phyloP scores from a whole-genome alignment of 441 rosid species.

The Adansonia gregorii region DNA sequence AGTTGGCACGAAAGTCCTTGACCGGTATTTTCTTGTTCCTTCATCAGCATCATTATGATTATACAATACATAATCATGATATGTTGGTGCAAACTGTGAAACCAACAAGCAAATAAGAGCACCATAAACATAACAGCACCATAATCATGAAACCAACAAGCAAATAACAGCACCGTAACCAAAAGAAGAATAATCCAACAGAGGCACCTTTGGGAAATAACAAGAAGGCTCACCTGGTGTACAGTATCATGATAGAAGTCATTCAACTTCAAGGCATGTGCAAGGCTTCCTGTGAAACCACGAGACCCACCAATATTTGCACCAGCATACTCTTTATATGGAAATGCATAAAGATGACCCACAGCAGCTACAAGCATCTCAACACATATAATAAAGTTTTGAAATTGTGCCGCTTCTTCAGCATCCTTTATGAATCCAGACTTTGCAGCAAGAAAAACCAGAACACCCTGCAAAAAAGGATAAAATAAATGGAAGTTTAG shows the following conservation, averaged over 20 bases:
- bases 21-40: slow-evolving; percentile 80
- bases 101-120: slow-evolving; percentile 26
- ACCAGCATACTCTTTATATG: slow-evolving; percentile 97
- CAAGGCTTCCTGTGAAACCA: slow-evolving; percentile 76
- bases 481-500: background rate
- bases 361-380: slow-evolving; percentile 97
- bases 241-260: slow-evolving; percentile 98
- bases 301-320: slow-evolving; percentile 81
- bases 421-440: slow-evolving; percentile 69
- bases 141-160: background rate
- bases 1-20: slow-evolving; percentile 96
- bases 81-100: slow-evolving; percentile 93
- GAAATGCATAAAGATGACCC: slow-evolving; percentile 91
- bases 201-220: slow-evolving; percentile 2
- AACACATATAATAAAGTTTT: slow-evolving; percentile 83
- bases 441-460: slow-evolving; percentile 95
- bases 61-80: slow-evolving; percentile 94
- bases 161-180: slow-evolving; percentile 30
- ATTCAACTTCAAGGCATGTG: slow-evolving; percentile 89
- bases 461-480: slow-evolving; percentile 69
- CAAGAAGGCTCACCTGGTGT: slow-evolving; percentile 69
- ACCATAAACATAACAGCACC: slow-evolving; percentile 8
- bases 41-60: slow-evolving; percentile 88
- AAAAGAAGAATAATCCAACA: background rate
- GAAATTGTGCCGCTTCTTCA: slow-evolving; percentile 87